Evolutionary conservation across 192 early-diverging fungal genomes (phyloP), one percentile per base, ranked within the genome.

Genomic region (Coemansia sp.): DNA sequence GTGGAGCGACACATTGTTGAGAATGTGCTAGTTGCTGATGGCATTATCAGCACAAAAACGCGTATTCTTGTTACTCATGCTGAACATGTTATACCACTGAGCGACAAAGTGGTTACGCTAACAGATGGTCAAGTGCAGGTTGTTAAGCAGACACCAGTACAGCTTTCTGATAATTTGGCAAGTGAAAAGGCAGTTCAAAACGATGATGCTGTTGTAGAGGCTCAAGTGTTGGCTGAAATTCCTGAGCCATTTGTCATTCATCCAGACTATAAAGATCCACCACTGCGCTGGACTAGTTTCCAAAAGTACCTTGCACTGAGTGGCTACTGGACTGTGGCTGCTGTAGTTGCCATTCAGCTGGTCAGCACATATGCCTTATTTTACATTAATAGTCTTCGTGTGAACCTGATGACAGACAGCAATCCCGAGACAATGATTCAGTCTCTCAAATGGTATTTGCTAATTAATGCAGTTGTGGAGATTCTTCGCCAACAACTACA

Each of bases 371-470:
- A 64, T 17, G 50, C 65, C 7, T 4, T 67, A 21, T 60, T 70
- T 39, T 62, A 67, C n/a, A 51, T 51, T 19, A 59, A 65, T 35
- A 45, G 50, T 1, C 59, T 69, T 38, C 64, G 73, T 1, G 59
- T 69, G 0, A 14, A 47, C 12, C 47, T 70, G 11, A 76, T 76
- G 67, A 48, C 48, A 5, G 67, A 76, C 35, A 66, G 23, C 54
- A 64, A 75, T 19, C 63, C 73, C 0, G 64, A 57, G 1, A 66
- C 73, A 1, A 65, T 69, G 17, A 52, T 32, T n/a, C 48, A 60
- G 21, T 76, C 73, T 23, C 47, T 76, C 27, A 57, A 49, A 14
- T 57, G 27, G 17, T 70, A 76, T 39, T 35, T 76, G 6, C 17
- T 64, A 4, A 25, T 70, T 2, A 76, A 76, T 22, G 73, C 73